phyloP scores from a whole-genome alignment of 306 rosid species.

The Citrullus colocynthis region DNA sequence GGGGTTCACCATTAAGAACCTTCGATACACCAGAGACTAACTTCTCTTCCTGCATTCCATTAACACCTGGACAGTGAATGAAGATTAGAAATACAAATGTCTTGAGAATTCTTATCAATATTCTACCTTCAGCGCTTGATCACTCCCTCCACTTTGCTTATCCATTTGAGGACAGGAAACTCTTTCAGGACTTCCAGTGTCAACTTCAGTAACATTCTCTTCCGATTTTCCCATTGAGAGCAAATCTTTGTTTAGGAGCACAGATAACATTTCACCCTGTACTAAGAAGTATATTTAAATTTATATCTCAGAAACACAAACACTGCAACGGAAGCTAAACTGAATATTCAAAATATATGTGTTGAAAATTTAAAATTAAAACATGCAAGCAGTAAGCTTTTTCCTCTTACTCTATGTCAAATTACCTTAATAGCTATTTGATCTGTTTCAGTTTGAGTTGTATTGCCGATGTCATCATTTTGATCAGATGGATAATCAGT shows the following conservation, averaged over 20 bases:
- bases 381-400: background rate
- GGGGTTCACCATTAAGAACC: constrained; percentile 24
- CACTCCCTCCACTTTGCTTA: constrained; percentile 16
- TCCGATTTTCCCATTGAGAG: constrained; percentile 25
- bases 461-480: constrained; percentile 9
- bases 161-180: constrained; percentile 7
- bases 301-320: background rate
- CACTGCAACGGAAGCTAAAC: background rate
- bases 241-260: constrained; percentile 15
- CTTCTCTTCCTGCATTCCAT: constrained; percentile 30
- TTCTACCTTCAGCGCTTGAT: constrained; percentile 22
- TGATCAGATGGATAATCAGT: constrained; percentile 23
- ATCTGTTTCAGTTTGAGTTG: constrained; percentile 13
- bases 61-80: background rate
- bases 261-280: constrained; percentile 32
- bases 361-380: background rate
- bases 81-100: constrained; percentile 5
- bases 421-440: constrained; percentile 22
- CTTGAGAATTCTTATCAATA: background rate
- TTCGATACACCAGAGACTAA: constrained; percentile 13
- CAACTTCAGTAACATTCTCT: constrained; percentile 20
- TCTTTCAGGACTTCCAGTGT: constrained; percentile 12
- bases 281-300: constrained; percentile 17
- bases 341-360: background rate
- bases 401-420: background rate